Conservation (phyloP, 345 rosid genomes). For the Lepidium didymum region DNA sequence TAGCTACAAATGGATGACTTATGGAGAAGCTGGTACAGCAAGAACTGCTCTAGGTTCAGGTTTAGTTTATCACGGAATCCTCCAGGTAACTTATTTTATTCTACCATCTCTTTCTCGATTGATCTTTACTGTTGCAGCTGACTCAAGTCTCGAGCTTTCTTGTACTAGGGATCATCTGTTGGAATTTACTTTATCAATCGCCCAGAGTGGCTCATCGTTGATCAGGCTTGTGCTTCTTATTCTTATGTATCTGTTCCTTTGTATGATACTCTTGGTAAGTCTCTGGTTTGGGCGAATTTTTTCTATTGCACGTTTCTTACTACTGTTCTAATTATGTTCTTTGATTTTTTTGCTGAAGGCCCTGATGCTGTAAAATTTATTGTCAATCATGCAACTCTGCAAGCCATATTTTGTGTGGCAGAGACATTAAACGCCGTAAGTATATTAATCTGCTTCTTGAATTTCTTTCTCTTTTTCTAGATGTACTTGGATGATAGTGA, state of each 20-base stretch:
- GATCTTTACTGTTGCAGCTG: not conserved
- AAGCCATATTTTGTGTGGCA: slow-evolving; percentile 86
- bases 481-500: not conserved
- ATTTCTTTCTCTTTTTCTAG: not conserved
- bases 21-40: slow-evolving; percentile 87
- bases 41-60: slow-evolving; percentile 85
- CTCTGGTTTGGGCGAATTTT: not conserved
- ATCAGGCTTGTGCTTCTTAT: slow-evolving; percentile 93
- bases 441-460: not conserved
- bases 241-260: slow-evolving; percentile 88
- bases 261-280: slow-evolving; percentile 90
- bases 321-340: not conserved
- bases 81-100: slow-evolving; percentile 32
- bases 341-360: slow-evolving; percentile 45
- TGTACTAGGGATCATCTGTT: slow-evolving; percentile 62
- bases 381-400: slow-evolving; percentile 75
- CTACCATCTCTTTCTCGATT: not conserved
- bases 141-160: not conserved
- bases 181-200: slow-evolving; percentile 92
- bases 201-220: slow-evolving; percentile 91
- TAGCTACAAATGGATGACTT: slow-evolving; percentile 97
- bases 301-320: slow-evolving; percentile 1
- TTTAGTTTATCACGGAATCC: slow-evolving; percentile 60
- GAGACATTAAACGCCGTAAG: slow-evolving; percentile 71
- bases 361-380: slow-evolving; percentile 92